These are phyloP conservation scores for Phytophthora fragariae DNA, from an alignment of 352 stramenopile genomes.

Conservation along the genomic window DNA sequence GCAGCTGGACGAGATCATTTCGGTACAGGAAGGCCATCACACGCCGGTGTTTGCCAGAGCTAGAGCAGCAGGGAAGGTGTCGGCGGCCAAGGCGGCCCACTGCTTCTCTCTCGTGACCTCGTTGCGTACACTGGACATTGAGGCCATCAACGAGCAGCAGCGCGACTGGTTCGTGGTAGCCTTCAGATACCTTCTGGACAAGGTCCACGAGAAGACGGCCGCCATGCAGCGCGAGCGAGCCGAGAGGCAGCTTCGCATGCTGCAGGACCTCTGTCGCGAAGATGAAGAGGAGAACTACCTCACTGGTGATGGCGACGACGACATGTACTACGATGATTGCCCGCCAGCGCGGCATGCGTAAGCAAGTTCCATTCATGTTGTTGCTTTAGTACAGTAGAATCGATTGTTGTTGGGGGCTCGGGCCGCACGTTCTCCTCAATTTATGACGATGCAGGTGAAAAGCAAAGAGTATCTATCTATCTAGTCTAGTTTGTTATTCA, in stretches of 20 bases:
- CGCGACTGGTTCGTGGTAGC: slow-evolving; percentile 89
- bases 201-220: slow-evolving; percentile 84
- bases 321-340: slow-evolving; percentile 43
- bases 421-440: not conserved
- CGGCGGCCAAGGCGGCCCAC: slow-evolving; percentile 36
- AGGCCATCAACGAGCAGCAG: slow-evolving; percentile 72
- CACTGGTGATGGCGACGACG: slow-evolving; percentile 30
- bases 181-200: slow-evolving; percentile 88
- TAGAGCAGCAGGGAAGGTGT: slow-evolving; percentile 39
- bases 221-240: slow-evolving; percentile 80
- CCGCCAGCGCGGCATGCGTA: slow-evolving; percentile 28
- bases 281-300: slow-evolving; percentile 42
- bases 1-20: slow-evolving; percentile 74
- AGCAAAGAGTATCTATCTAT: slow-evolving; percentile 28
- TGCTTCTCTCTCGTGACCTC: slow-evolving; percentile 82
- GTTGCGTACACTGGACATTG: slow-evolving; percentile 76
- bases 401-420: slow-evolving; percentile 3
- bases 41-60: slow-evolving; percentile 76
- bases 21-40: slow-evolving; percentile 61
- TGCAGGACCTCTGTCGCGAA: slow-evolving; percentile 72
- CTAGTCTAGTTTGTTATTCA: slow-evolving; percentile 31
- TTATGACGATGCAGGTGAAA: not conserved
- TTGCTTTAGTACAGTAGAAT: not conserved
- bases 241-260: slow-evolving; percentile 78
- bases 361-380: slow-evolving; percentile 1